Evolutionary conservation across 768 basidiomycete species (phyloP), one percentile per base, ranked within the genome.

Genomic region (Naganishia onofrii): DNA sequence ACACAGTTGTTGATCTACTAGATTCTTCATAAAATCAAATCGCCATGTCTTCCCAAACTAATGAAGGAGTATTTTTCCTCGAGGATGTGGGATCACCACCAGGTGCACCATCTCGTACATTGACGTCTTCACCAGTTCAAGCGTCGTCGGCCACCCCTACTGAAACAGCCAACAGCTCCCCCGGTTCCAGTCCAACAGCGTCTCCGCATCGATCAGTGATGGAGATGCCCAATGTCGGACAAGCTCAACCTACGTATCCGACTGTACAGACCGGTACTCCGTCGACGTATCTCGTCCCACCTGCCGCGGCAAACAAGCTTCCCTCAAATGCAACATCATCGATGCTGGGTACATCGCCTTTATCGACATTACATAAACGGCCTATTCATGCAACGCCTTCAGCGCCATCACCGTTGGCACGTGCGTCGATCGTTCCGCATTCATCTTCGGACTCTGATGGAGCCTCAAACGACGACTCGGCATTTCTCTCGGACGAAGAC

Each of bases 11-110:
- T 26, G 3, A 17, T 26, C 4, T 17, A 23, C 19, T 26, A 51
- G 48, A n/a, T 51, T 51, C 12, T 51, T 23, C 48, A 51, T 51
- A 4, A 17, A 51, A 51, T 1, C 48, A n/a, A 51, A n/a, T 29
- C 60, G 12, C 10, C 57, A 63, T 63, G 60, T 44, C 60, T 26
- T 63, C 60, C 12, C 60, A 63, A 63, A 63, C 21, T 13, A 58
- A 32, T 44, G 68, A 69, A 34, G 68, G 57, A 29, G 58, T 69
- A 21, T 69, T 69, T 29, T 69, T 58, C 48, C 57, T 69, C 13
- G 68, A 69, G n/a, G 68, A 48, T 17, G 31, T 69, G 44, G 32
- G 46, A 31, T 69, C 68, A 28, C 68, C 68, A 26, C 68, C 68
- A 12, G 21, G 56, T 13, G 55, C 42, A 3, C 56, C 67, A 29